Conservation (phyloP, 2,329 filamentous ascomycete genomes). For the Penicillium expansum region DNA sequence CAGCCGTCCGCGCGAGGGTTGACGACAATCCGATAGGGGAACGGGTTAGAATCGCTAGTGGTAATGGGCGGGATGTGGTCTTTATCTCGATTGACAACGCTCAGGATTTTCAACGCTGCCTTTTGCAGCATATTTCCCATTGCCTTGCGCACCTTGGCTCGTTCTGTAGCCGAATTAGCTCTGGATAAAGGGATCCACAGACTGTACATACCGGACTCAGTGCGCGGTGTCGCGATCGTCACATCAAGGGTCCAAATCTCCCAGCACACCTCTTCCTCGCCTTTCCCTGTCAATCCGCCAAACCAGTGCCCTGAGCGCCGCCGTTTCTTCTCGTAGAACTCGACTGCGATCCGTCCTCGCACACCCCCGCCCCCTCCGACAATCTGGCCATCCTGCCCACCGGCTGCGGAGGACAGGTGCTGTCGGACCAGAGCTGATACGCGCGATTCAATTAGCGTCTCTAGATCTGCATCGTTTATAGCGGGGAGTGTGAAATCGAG, state of each 20-base stretch:
- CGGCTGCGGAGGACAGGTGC: slow-evolving; percentile 61
- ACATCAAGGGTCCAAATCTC: slow-evolving; percentile 93
- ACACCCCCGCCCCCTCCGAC: slow-evolving; percentile 53
- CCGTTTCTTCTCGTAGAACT: slow-evolving; percentile 92
- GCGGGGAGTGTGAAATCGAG: slow-evolving; percentile 87
- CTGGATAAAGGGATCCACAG: neutral
- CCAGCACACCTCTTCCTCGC: slow-evolving; percentile 94
- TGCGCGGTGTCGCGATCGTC: slow-evolving; percentile 84
- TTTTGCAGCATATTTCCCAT: slow-evolving; percentile 89
- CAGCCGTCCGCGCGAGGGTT: slow-evolving; percentile 79
- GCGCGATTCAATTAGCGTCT: slow-evolving; percentile 89
- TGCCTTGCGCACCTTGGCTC: slow-evolving; percentile 80
- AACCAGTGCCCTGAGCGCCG: slow-evolving; percentile 75
- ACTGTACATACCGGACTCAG: slow-evolving; percentile 69
- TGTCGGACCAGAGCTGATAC: slow-evolving; percentile 76
- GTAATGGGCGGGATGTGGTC: slow-evolving; percentile 97
- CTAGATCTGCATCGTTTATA: slow-evolving; percentile 84
- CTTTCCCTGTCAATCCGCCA: slow-evolving; percentile 52
- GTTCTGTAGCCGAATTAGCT: slow-evolving; percentile 54
- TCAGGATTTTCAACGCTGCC: slow-evolving; percentile 85
- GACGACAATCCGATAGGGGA: slow-evolving; percentile 88
- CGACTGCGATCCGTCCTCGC: slow-evolving; percentile 75
- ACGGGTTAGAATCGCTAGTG: slow-evolving; percentile 85
- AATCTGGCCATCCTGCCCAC: slow-evolving; percentile 40
- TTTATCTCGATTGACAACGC: slow-evolving; percentile 81